These are phyloP conservation scores for Yarrowia sp. DNA, from an alignment of 805 yeast genomes.

Conservation along the genomic window DNA sequence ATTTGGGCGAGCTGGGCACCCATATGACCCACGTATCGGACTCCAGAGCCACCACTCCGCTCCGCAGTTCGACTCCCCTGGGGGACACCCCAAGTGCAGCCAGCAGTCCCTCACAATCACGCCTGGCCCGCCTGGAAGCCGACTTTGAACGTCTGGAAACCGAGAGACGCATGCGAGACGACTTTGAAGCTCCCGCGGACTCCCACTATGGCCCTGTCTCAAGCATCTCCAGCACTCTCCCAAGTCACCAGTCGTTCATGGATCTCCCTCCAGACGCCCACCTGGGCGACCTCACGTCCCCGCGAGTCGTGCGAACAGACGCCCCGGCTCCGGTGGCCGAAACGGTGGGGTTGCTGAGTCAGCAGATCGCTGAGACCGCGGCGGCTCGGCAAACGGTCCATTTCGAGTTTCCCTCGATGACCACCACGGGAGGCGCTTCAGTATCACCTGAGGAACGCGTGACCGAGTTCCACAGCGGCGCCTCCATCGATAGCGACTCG, in stretches of 20 bases:
- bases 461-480: conserved; percentile 7
- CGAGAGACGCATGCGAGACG: conserved; percentile 2
- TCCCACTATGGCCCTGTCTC: conserved; percentile 11
- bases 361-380: background rate
- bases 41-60: conserved; percentile 4
- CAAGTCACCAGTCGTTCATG: background rate
- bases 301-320: background rate
- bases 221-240: background rate
- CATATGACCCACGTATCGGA: background rate
- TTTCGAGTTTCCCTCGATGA: background rate
- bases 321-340: background rate
- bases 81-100: background rate
- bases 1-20: background rate
- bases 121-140: conserved; percentile 5
- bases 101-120: background rate
- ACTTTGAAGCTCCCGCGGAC: background rate
- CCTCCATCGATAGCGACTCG: conserved; percentile 6
- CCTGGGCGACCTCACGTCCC: conserved; percentile 7
- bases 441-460: background rate
- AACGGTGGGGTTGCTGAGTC: background rate
- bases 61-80: background rate
- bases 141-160: conserved; percentile 15
- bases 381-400: background rate
- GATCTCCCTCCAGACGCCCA: conserved; percentile 23
- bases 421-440: background rate